A percentile compares a stretch with the other conserved stretches of the same genome.
Conservation (phyloP, 345 rosid species). For the Eucalyptus polybractea region DNA sequence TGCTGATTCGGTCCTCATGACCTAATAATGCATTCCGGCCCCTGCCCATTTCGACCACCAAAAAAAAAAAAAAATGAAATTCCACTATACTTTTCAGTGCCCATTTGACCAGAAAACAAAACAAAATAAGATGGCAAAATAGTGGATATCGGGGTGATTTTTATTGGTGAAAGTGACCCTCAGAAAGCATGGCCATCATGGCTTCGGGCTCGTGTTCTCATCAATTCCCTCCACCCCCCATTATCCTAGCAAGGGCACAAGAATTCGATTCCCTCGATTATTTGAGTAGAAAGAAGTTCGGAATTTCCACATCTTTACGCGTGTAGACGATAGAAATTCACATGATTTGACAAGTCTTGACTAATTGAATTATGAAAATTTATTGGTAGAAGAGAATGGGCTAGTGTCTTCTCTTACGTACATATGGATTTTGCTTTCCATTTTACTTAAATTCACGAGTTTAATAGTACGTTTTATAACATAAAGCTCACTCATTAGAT, state of each 20-base stretch:
- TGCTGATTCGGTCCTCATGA: background rate
- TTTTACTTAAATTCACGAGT: background rate
- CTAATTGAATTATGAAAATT: background rate
- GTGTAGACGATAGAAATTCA: background rate
- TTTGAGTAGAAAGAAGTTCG: background rate
- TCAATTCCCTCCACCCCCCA: background rate
- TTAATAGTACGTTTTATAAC: background rate
- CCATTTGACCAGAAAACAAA: background rate
- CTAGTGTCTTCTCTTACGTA: accelerated
- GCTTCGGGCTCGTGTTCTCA: background rate
- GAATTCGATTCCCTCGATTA: background rate
- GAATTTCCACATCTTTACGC: background rate
- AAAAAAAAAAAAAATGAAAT: no score
- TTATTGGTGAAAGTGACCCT: background rate
- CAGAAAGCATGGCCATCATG: background rate
- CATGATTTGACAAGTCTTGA: background rate
- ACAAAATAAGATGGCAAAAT: background rate
- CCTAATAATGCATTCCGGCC: background rate
- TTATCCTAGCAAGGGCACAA: background rate
- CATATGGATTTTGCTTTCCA: background rate
- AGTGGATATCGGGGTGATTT: background rate
- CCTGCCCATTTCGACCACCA: background rate
- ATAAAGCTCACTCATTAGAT: background rate
- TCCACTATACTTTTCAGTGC: background rate
- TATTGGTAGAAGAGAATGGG: background rate